These are phyloP conservation scores for Coriolopsis trogii DNA, from an alignment of 1,284 basidiomycete genomes.

Conservation along the genomic window DNA sequence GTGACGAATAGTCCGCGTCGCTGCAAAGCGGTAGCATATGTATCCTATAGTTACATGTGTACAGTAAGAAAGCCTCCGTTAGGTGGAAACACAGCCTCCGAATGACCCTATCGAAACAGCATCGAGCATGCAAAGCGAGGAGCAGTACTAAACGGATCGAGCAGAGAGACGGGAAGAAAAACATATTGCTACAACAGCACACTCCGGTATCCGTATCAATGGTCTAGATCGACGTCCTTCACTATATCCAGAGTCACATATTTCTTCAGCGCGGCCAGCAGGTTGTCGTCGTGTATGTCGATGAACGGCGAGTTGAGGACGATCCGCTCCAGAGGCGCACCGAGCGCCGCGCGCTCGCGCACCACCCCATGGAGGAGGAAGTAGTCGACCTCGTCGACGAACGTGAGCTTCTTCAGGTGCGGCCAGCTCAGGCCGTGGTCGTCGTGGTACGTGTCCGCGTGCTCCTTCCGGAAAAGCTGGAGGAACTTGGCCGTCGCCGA, in stretches of 20 bases:
- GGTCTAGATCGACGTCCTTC: slow-evolving; percentile 25
- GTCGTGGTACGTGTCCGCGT: slow-evolving; percentile 13
- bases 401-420: slow-evolving; percentile 25
- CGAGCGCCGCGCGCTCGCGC: slow-evolving; percentile 23
- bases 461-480: slow-evolving; percentile 28
- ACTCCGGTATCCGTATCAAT: slow-evolving; percentile 7
- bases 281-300: slow-evolving; percentile 24
- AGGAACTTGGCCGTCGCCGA: slow-evolving; percentile 30
- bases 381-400: slow-evolving; percentile 31
- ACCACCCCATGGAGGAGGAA: slow-evolving; percentile 27
- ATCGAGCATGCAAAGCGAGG: too few relatives aligned
- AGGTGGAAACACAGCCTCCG: too few relatives aligned
- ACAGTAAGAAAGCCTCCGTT: too few relatives aligned
- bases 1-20: too few relatives aligned
- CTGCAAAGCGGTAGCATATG: too few relatives aligned
- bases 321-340: slow-evolving; percentile 25
- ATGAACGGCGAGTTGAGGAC: slow-evolving; percentile 31
- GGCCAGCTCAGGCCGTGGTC: slow-evolving; percentile 24
- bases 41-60: too few relatives aligned
- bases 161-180: too few relatives aligned
- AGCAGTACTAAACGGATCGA: too few relatives aligned
- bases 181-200: too few relatives aligned
- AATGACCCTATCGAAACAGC: too few relatives aligned
- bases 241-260: slow-evolving; percentile 30
- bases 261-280: slow-evolving; percentile 24